Conservation (phyloP, 2,329 filamentous ascomycete genomes). For the Dryadomyces quercus-mongolicae region DNA sequence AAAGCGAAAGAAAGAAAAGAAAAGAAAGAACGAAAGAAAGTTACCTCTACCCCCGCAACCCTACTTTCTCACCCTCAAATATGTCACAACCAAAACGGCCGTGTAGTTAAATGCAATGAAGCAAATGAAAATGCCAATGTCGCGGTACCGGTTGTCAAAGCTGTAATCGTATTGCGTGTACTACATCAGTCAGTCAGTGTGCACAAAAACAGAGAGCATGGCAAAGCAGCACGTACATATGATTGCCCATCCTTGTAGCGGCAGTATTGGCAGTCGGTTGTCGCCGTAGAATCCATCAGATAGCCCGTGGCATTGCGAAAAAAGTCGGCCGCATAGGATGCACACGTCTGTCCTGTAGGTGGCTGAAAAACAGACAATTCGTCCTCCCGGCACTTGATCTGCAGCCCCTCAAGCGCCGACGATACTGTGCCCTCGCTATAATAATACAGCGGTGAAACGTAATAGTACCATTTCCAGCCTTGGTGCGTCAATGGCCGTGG, state of each 20-base stretch:
- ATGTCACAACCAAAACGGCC: neutral
- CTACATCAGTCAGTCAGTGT: neutral
- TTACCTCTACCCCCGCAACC: no score
- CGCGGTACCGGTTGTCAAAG: neutral
- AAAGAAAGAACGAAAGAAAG: no score
- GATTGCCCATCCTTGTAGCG: neutral
- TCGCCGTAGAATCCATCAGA: conserved; percentile 35
- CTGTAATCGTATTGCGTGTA: neutral
- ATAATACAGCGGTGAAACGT: conserved; percentile 71
- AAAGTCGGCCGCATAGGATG: conserved; percentile 41
- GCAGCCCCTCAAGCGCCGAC: conserved; percentile 53
- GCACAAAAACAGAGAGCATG: neutral
- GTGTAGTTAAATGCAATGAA: conserved; percentile 3
- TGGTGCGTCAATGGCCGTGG: conserved; percentile 50
- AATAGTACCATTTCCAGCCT: conserved; percentile 68
- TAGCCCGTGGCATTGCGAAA: conserved; percentile 36
- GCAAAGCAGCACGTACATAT: neutral
- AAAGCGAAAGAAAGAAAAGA: no score
- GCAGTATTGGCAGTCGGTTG: conserved; percentile 42
- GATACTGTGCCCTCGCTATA: conserved; percentile 60
- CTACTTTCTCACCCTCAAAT: neutral
- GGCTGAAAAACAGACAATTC: conserved; percentile 58
- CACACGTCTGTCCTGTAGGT: conserved; percentile 41
- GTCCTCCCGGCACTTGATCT: conserved; percentile 52
- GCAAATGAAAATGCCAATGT: conserved; percentile 1